Percentiles rank a stretch among this genome's conserved stretches.
Evolutionary conservation across 345 rosid genomes (phyloP).

Genomic region (Eucalyptus marginata): DNA sequence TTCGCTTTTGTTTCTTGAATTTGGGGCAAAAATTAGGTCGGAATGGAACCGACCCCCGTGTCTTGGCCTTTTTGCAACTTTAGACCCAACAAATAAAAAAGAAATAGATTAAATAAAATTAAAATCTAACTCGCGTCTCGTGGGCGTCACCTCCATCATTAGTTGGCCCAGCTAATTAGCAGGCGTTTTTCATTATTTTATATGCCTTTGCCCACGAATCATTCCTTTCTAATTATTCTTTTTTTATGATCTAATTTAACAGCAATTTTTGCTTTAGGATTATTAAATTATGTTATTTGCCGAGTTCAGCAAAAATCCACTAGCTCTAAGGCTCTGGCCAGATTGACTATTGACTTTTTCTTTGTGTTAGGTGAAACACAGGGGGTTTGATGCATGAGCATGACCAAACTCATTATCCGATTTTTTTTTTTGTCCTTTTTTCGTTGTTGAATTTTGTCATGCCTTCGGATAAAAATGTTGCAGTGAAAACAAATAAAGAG

Average conservation of each 20-base stretch:
- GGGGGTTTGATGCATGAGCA: background rate
- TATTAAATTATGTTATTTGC: background rate
- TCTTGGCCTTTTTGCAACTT: background rate
- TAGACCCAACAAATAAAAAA: background rate
- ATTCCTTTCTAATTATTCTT: background rate
- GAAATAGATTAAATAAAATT: background rate
- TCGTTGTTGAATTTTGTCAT: background rate
- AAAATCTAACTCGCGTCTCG: background rate
- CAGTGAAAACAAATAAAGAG: background rate
- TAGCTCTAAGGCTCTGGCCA: background rate
- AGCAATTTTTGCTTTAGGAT: background rate
- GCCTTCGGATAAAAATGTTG: background rate
- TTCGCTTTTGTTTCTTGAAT: constrained; percentile 10
- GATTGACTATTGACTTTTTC: background rate
- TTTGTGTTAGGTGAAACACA: background rate
- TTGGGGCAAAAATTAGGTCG: constrained; percentile 14
- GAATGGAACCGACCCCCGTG: background rate
- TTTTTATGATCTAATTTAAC: background rate
- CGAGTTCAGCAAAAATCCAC: background rate
- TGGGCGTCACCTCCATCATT: background rate
- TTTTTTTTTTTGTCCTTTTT: background rate
- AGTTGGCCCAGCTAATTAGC: background rate
- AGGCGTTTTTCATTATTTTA: background rate
- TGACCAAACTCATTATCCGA: background rate
- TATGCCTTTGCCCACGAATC: background rate